phyloP scores from a whole-genome alignment of 2,329 filamentous ascomycete species.

The Periconia digitata region DNA sequence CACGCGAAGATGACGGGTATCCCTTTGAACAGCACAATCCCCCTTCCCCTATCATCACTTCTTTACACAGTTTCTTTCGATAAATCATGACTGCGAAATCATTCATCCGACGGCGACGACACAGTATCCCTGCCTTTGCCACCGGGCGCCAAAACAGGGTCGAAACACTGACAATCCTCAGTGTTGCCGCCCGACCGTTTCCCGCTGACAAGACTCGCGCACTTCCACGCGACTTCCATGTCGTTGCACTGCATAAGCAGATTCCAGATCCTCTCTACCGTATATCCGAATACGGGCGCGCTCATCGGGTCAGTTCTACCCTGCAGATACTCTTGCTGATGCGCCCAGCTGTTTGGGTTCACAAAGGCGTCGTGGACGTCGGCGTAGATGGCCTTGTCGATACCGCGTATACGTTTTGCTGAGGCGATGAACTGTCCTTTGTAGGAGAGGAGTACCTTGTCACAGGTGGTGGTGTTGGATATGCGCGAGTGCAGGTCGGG shows the following conservation, averaged over 20 bases:
- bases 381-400: constrained; percentile 34
- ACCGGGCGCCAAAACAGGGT: constrained; percentile 4
- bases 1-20: not conserved
- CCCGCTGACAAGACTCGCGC: constrained; percentile 23
- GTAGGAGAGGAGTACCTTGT: constrained; percentile 44
- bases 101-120: too few relatives aligned
- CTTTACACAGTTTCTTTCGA: too few relatives aligned
- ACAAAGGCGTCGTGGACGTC: constrained; percentile 24
- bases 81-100: too few relatives aligned
- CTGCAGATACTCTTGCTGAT: constrained; percentile 16
- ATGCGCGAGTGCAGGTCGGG: constrained; percentile 35
- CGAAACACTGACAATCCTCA: constrained; percentile 26
- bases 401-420: constrained; percentile 43
- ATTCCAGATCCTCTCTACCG: constrained; percentile 26
- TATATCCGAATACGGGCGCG: constrained; percentile 23
- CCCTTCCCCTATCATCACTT: not conserved
- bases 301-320: constrained; percentile 18
- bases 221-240: constrained; percentile 23
- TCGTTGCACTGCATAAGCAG: constrained; percentile 24
- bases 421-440: constrained; percentile 52
- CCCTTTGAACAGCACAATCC: not conserved
- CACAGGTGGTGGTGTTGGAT: constrained; percentile 25
- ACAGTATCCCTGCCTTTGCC: too few relatives aligned
- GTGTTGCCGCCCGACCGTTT: constrained; percentile 17
- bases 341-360: constrained; percentile 23